Evolutionary conservation across 257 asterid species (phyloP).

Genomic region (Ligustrum vulgare): DNA sequence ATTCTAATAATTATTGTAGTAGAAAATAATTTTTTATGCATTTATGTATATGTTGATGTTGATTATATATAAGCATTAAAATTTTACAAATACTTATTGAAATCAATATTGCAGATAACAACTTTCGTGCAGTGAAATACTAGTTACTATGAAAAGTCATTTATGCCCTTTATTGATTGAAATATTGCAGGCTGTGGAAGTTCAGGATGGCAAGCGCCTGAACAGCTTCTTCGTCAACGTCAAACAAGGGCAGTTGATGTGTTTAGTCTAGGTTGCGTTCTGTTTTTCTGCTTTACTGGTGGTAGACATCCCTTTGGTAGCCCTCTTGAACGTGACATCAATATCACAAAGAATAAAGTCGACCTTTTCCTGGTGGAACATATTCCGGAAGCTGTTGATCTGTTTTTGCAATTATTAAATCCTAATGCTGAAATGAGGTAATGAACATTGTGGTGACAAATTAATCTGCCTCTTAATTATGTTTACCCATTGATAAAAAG

Average conservation of each 20-base stretch:
- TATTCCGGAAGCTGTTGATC: slow-evolving; percentile 88
- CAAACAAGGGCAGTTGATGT: slow-evolving; percentile 93
- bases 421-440: slow-evolving; percentile 79
- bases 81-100: no score
- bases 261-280: slow-evolving; percentile 84
- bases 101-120: no score
- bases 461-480: slow-evolving; percentile 3
- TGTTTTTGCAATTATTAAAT: slow-evolving; percentile 57
- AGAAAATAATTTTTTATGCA: no score
- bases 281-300: slow-evolving; percentile 83
- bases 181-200: slow-evolving; percentile 77
- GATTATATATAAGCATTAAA: no score
- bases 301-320: slow-evolving; percentile 93
- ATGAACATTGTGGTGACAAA: slow-evolving; percentile 10
- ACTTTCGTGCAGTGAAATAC: no score
- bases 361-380: slow-evolving; percentile 83
- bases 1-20: no score
- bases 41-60: no score
- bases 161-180: slow-evolving; percentile 8
- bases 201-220: slow-evolving; percentile 99
- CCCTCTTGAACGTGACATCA: slow-evolving; percentile 82
- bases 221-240: slow-evolving; percentile 88
- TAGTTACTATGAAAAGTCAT: slow-evolving; percentile 5
- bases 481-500: background rate
- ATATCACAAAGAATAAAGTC: slow-evolving; percentile 61